Evolutionary conservation across 257 asterid species (phyloP), one percentile per base, ranked within the genome.

Genomic region (Petunia secreta): DNA sequence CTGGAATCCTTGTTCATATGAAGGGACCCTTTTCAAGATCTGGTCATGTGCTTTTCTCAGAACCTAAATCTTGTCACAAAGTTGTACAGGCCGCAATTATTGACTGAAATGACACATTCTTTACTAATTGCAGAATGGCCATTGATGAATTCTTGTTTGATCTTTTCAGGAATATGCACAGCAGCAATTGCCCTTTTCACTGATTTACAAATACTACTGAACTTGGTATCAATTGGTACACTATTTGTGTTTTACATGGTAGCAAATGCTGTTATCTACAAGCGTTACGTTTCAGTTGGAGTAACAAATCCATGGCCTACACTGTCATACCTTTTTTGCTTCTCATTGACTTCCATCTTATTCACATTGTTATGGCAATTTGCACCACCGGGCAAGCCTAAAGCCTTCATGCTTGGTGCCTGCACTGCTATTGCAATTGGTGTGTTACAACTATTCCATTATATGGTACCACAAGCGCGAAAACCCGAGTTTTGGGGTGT

Each of bases 401-500:
- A 87, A 80, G 91, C 87, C 36, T 77, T 86, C 83, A 57, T 94
- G 52, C 97, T 94, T 4, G 95, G 93, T 5, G 88, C 92, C 6
- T 93, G 96, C 80, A 39, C 86, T 1, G 86, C 90, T 55, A 79
- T 88, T 4, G 92, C 97, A 0, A 80, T 91, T 0, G 92, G 89
- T 0, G 67, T 90, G 1, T 62, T 92, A 53, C 90, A 87, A n/a
- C 43, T 93, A 25, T 93, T 93, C 87, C 85, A 86, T 74, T 80
- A 69, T 83, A 86, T 84, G 95, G 95, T 96, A 67, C 93, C 96
- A 0, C 95, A 91, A 79, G 94, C 90, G 2, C 87, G 89, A 25
- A 89, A 87, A 84, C 99, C 99, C 0, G 94, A 92, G 86, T 85
- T 87, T 40, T 96, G 99, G 99, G 98, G 99, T 40, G 98, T 96